Base-by-base conservation (phyloP, 306 rosid genomes). In the Casuarina cunninghamiana region DNA sequence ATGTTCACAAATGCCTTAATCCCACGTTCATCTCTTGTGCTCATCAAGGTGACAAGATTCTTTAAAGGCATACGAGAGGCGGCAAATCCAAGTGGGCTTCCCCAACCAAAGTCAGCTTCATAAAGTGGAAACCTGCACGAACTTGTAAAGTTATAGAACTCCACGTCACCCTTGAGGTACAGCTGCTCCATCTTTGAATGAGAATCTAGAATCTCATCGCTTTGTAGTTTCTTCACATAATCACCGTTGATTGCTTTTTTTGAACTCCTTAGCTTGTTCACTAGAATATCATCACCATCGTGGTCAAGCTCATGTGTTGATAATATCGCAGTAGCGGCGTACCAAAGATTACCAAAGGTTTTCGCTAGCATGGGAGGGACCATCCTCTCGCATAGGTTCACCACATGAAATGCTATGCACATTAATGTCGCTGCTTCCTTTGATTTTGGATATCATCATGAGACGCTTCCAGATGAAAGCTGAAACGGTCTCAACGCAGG, bases 381-480 rank as follows among this genome's bases (percentile, higher is more conserved):
- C 80, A 74, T 42, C 45, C 77, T 48, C 2, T 10, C 11, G 0
- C 80, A 74, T 35, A 83, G 12, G 69, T 79, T 70, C 65, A 79
- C 80, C 0, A 71, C 80, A 16, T 69, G 86, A 35, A 49, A 2
- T 60, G 72, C 35, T 65, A 48, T 10, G 11, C 70, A 69, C 3
- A 45, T 38, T 13, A 37, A 3, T 39, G 0, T 9, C 7, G 10
- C 4, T 15, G 3, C 53, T 12, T 43, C 16, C 2, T 15, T 32
- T n/a, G 5, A 19, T 49, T 2, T 50, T 0, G 35, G 32, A 35
- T 13, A 50, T 5, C 37, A 45, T 54, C 38, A 66, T 43, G 69
- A 75, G 46, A 8, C 60, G 50, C 75, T 74, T 68, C 83, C 83
- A 74, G 5, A 74, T 54, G 5, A 80, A 58, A 19, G 79, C 53